Evolutionary conservation across 2,329 filamentous ascomycete species (phyloP), one percentile per base, ranked within the genome.

Genomic region (Lasiodiplodia gonubiensis): DNA sequence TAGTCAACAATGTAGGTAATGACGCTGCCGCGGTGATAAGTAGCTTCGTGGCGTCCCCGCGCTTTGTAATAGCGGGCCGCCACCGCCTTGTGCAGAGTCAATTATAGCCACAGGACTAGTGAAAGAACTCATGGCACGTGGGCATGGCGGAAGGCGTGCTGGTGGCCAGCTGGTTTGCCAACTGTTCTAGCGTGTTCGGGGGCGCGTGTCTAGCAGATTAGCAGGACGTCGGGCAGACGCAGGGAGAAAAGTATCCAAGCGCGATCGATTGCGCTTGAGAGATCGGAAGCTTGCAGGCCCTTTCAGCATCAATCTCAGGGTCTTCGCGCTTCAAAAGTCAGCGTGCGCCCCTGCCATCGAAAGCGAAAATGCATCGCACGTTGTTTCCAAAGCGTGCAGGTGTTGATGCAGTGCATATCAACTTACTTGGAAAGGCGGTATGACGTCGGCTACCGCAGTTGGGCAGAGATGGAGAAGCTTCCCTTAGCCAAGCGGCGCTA

Each of bases 401-500:
- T 8, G 42, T 51, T 51, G 16, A 63, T 63, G 59, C 59, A 51
- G 46, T 11, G 59, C 27, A 52, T 51, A 63, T 63, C 59, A 63
- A 63, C 42, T 12, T 63, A 51, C 59, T 51, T 23, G 30, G 39
- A 63, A 63, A 51, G 59, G 59, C 59, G 59, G 59, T 63, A 63
- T 63, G 59, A 63, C 59, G 59, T 61, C 39, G 57, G 11, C 16
- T 7, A 27, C 39, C 23, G n/a, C 30, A 39, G 46, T 51, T 51
- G 59, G 42, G 21, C 59, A 48, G 25, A 30, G 59, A 42, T 42
- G 27, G 57, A 25, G 33, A 55, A 63, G 46, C 59, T 63, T 51
- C 59, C 37, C 30, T n/a, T 14, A 37, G 59, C 59, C 59, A 63
- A 63, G 59, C 59, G 42, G 37, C 59, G 59, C 59, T 63, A 63